Conservation (phyloP, 2,329 filamentous ascomycete genomes). For the Rhytidhysteron rufulum region DNA sequence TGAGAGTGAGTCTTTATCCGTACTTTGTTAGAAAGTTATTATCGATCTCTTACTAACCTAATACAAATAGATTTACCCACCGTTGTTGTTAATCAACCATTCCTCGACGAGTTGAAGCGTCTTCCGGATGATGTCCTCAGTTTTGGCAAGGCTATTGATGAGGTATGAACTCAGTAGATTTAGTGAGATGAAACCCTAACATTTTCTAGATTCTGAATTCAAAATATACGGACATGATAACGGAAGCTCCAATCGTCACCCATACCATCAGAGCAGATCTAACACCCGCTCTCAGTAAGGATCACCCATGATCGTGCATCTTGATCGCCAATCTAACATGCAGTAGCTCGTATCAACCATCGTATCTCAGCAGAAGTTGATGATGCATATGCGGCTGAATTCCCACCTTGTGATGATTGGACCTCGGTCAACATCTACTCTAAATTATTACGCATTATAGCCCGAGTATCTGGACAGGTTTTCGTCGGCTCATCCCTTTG, state of each 20-base stretch:
- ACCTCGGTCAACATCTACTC: slow-evolving; percentile 24
- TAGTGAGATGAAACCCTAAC: too few species aligned
- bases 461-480: slow-evolving; percentile 29
- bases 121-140: slow-evolving; percentile 30
- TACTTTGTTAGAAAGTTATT: too few species aligned
- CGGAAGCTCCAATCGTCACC: slow-evolving; percentile 11
- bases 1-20: slow-evolving; percentile 1
- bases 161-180: too few species aligned
- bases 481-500: slow-evolving; percentile 31
- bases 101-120: slow-evolving; percentile 30
- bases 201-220: slow-evolving; percentile 24
- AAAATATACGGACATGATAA: slow-evolving; percentile 26
- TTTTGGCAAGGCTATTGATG: slow-evolving; percentile 22
- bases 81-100: slow-evolving; percentile 23
- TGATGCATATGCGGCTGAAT: slow-evolving; percentile 18
- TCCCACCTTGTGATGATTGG: slow-evolving; percentile 30
- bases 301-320: background rate
- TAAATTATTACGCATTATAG: slow-evolving; percentile 26
- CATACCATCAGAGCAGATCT: slow-evolving; percentile 30
- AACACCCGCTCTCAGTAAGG: slow-evolving; percentile 29
- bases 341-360: slow-evolving; percentile 24
- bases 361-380: slow-evolving; percentile 27
- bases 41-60: too few species aligned
- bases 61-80: too few species aligned
- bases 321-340: slow-evolving; percentile 9